Percentiles rank a stretch among this genome's conserved stretches.
phyloP scores from a whole-genome alignment of 1,284 basidiomycete genomes.

The Ustilago shanxiensis region DNA sequence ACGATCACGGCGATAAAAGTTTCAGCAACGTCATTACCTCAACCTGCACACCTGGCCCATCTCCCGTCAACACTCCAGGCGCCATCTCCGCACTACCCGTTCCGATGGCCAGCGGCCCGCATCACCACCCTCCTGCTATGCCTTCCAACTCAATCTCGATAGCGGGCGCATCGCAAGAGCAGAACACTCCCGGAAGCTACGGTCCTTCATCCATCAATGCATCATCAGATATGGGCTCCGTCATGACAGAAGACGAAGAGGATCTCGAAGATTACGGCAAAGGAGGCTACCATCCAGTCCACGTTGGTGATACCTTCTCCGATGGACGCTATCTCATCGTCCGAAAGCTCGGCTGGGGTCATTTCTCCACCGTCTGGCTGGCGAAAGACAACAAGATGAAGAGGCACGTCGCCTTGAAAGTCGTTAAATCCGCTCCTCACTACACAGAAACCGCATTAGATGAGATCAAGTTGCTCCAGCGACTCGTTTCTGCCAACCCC shows the following conservation, averaged over 20 bases:
- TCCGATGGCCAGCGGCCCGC: constrained; percentile 43
- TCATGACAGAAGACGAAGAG: constrained; percentile 71
- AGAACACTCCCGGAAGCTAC: constrained; percentile 40
- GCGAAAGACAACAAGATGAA: constrained; percentile 78
- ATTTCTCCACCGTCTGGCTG: constrained; percentile 77
- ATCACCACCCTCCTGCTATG: constrained; percentile 34
- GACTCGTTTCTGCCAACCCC: constrained; percentile 85
- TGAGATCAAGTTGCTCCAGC: constrained; percentile 97
- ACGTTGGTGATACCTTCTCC: constrained; percentile 92
- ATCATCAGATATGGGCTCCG: constrained; percentile 59
- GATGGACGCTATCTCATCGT: constrained; percentile 90
- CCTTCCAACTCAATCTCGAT: constrained; percentile 50
- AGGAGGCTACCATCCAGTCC: constrained; percentile 89
- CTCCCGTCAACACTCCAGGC: constrained; percentile 55
- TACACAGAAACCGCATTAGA: constrained; percentile 98
- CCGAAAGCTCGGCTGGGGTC: constrained; percentile 97
- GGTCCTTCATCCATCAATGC: constrained; percentile 49
- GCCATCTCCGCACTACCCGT: constrained; percentile 42
- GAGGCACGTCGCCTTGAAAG: constrained; percentile 97
- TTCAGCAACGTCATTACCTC: constrained; percentile 58
- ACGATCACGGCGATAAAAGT: constrained; percentile 35
- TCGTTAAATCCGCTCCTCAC: constrained; percentile 95
- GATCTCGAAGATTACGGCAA: constrained; percentile 71
- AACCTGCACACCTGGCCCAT: constrained; percentile 56
- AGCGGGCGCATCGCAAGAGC: constrained; percentile 45